Percentiles rank a stretch among this genome's conserved stretches.
These are phyloP conservation scores for Trametes punicea DNA, from an alignment of 768 basidiomycete genomes.

Conservation along the genomic window DNA sequence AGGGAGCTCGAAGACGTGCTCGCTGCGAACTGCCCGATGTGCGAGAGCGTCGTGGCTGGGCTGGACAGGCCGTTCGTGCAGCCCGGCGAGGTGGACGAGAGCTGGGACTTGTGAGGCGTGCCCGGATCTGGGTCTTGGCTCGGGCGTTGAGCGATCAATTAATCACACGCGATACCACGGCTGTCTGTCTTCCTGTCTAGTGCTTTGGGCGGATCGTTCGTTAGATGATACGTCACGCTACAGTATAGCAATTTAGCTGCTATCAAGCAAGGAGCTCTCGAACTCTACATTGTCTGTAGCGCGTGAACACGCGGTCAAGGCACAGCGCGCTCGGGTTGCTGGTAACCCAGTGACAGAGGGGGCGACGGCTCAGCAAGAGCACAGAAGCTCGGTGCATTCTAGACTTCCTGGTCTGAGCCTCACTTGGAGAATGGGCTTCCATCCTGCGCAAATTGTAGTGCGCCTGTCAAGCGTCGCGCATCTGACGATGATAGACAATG, in stretches of 20 bases:
- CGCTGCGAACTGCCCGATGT: conserved; percentile 87
- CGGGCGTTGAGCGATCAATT: not conserved
- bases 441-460: not conserved
- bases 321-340: no score
- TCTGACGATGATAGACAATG: not conserved
- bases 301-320: no score
- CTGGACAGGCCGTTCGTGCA: conserved; percentile 85
- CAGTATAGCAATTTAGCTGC: not conserved
- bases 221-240: not conserved
- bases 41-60: conserved; percentile 83
- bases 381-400: not conserved
- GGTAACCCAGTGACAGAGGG: no score
- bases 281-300: not conserved
- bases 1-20: conserved; percentile 87
- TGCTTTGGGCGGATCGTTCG: not conserved
- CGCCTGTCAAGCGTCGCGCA: not conserved
- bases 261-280: not conserved
- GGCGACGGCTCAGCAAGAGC: no score
- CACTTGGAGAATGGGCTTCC: not conserved
- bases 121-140: not conserved
- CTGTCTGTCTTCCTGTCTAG: not conserved
- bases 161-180: not conserved
- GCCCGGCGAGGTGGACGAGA: conserved; percentile 73
- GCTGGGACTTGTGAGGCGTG: conserved; percentile 62
- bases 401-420: not conserved